A percentile compares a stretch with the other conserved stretches of the same genome.
phyloP scores from a whole-genome alignment of 2,329 filamentous ascomycete species.

The Achaetomium macrosporum region DNA sequence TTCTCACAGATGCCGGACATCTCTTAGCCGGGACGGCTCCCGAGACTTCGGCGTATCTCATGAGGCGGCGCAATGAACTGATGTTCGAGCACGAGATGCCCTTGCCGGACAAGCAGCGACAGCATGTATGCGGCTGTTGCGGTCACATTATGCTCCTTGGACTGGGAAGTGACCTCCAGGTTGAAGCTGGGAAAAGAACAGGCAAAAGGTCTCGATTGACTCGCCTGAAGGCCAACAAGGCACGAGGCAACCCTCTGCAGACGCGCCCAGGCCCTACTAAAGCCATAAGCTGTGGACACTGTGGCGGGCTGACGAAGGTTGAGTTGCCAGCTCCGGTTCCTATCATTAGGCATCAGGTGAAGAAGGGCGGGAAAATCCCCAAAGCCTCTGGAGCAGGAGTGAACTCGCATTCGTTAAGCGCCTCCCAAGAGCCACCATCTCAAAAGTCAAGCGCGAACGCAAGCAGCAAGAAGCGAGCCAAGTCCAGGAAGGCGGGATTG shows the following conservation, averaged over 20 bases:
- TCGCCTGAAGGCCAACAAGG: not conserved
- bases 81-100: slow-evolving; percentile 42
- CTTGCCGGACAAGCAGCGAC: slow-evolving; percentile 43
- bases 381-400: slow-evolving; percentile 19
- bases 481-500: slow-evolving; percentile 59
- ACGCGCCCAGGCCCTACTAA: slow-evolving; percentile 31
- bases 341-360: slow-evolving; percentile 25
- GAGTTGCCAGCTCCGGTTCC: slow-evolving; percentile 34
- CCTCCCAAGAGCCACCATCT: slow-evolving; percentile 5
- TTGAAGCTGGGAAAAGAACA: slow-evolving; percentile 40
- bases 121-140: slow-evolving; percentile 54
- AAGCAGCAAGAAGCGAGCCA: slow-evolving; percentile 60
- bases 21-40: slow-evolving; percentile 48
- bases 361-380: slow-evolving; percentile 24
- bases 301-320: slow-evolving; percentile 39
- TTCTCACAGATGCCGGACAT: slow-evolving; percentile 55
- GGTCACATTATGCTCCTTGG: slow-evolving; percentile 56
- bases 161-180: slow-evolving; percentile 35
- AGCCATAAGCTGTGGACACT: slow-evolving; percentile 41
- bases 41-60: slow-evolving; percentile 53
- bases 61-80: slow-evolving; percentile 47
- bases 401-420: slow-evolving; percentile 22
- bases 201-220: slow-evolving; percentile 34
- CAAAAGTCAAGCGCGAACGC: slow-evolving; percentile 38
- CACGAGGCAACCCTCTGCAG: not conserved